Evolutionary conservation across 495 filamentous ascomycete species (phyloP), one percentile per base, ranked within the genome.

Genomic region (Trichoderma virens): DNA sequence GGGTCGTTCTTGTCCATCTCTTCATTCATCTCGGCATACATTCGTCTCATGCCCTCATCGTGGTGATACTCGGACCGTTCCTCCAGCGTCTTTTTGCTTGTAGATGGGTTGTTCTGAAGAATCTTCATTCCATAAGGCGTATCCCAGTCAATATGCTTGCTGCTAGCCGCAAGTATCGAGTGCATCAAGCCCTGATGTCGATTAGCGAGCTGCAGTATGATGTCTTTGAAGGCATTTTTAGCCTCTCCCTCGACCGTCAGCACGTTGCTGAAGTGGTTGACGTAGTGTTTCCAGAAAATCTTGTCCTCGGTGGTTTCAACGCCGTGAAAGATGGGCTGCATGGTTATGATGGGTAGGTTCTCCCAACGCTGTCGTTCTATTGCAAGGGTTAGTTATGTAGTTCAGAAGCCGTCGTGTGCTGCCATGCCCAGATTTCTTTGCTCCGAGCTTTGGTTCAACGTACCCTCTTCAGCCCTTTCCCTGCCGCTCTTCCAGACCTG

Each of bases 151-250:
- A 96, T 81, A 67, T 96, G 92, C 62, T 88, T 92, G 62, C 90
- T 89, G 9, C 92, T 89, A 6, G 96, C 82, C 60, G 90, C 92
- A 64, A 97, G 84, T 61, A 97, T 85, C 35, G 91, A 94, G 74
- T 97, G 92, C 92, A 97, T 97, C 47, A 97, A 79, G 16, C 92
- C 91, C 60, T 85, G 83, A 71, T 97, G 90, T 63, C 88, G 81
- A 14, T 90, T 85, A 0, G 92, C 92, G 81, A 96, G 89, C 28
- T 91, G 90, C 8, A 97, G 81, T 61, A 97, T 80, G 74, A 94
- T 88, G 66, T 91, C 89, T 70, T 92, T 91, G 78, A 96, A 96
- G 13, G 92, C 91, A 71, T 95, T 95, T 63, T 88, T 88, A 68
- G 89, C 84, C 71, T 94, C 90, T 51, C 88, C 90, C 69, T 93